These are phyloP conservation scores for Monosporascus sp. DNA, from an alignment of 2,329 filamentous ascomycete species.

Conservation along the genomic window DNA sequence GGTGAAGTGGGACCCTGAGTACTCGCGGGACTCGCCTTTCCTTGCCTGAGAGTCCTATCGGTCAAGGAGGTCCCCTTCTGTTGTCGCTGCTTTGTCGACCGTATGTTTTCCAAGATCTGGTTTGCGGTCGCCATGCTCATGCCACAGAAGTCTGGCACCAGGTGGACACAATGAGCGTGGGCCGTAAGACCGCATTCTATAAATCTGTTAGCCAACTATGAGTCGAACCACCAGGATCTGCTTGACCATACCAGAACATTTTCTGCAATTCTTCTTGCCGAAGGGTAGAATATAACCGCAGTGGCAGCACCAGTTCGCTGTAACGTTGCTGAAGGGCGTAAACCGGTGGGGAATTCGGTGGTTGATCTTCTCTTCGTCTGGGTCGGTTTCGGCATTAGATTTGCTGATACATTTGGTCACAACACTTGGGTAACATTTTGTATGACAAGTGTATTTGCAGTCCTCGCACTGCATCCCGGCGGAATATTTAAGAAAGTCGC, in stretches of 20 bases:
- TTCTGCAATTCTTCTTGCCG: slow-evolving; percentile 90
- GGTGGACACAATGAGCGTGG: slow-evolving; percentile 84
- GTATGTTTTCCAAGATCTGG: slow-evolving; percentile 82
- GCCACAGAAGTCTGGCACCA: slow-evolving; percentile 97
- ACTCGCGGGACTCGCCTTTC: slow-evolving; percentile 40
- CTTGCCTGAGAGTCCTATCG: slow-evolving; percentile 58
- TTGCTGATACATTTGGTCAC: slow-evolving; percentile 99
- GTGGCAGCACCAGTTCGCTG: slow-evolving; percentile 98
- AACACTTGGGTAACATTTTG: slow-evolving; percentile 92
- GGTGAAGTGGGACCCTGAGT: slow-evolving; percentile 25
- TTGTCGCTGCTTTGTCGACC: slow-evolving; percentile 69
- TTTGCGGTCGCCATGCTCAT: slow-evolving; percentile 99
- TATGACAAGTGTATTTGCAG: slow-evolving; percentile 99
- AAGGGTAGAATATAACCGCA: slow-evolving; percentile 94
- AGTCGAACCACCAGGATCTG: not conserved
- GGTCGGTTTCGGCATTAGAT: slow-evolving; percentile 95
- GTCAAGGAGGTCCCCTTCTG: slow-evolving; percentile 54
- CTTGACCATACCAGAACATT: slow-evolving; percentile 67
- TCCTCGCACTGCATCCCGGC: slow-evolving; percentile 99
- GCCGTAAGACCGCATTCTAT: slow-evolving; percentile 86
- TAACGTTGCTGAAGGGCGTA: slow-evolving; percentile 93
- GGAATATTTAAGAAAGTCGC: slow-evolving; percentile 97
- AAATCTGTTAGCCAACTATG: slow-evolving; percentile 21
- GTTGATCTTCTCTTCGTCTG: slow-evolving; percentile 99
- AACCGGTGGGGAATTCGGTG: slow-evolving; percentile 98